Evolutionary conservation across 352 stramenopile species (phyloP), one percentile per base, ranked within the genome.

Genomic region (Pythium grandisporangium): DNA sequence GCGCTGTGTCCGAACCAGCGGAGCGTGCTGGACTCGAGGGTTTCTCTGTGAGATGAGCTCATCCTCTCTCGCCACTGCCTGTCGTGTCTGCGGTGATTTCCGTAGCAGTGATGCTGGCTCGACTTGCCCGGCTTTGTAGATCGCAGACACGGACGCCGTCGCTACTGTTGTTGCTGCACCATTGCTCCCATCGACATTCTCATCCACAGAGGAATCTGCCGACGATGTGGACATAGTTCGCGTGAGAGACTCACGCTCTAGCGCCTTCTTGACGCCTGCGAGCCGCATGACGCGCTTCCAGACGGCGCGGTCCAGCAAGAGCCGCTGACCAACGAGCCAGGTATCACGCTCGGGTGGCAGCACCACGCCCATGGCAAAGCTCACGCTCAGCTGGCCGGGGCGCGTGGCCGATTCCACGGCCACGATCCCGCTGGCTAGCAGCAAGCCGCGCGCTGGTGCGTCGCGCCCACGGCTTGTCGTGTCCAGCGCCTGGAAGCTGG

Each of bases 211-310:
- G 13, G 19, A 17, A 1, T 55, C 39, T 14, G 49, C 14, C 30
- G 49, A 51, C 2, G 41, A 16, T 14, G 51, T 46, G 29, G 49
- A 57, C 12, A 57, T 24, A 17, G 49, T 57, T 6, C 41, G 22
- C 8, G 49, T 20, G 2, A 51, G 16, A 24, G 49, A 57, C 17
- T 41, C 42, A 4, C 49, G 49, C 23, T 42, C 21, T 25, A 51
- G 38, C 8, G 36, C n/a, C 32, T 57, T 57, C 30, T 51, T 57
- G 6, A 57, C 17, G 0, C 24, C 49, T n/a, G 49, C 49, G 7
- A 57, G 42, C 25, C 48, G 51, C 49, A 57, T 51, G 16, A 57
- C 42, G 23, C 49, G 49, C 37, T 51, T 43, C 49, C 49, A 57
- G 25, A 57, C 49, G n/a, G 42, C 37, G n/a, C 14, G 10, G 30